These are phyloP conservation scores for Solanum dulcamara DNA, from an alignment of 257 asterid genomes.

Conservation along the genomic window DNA sequence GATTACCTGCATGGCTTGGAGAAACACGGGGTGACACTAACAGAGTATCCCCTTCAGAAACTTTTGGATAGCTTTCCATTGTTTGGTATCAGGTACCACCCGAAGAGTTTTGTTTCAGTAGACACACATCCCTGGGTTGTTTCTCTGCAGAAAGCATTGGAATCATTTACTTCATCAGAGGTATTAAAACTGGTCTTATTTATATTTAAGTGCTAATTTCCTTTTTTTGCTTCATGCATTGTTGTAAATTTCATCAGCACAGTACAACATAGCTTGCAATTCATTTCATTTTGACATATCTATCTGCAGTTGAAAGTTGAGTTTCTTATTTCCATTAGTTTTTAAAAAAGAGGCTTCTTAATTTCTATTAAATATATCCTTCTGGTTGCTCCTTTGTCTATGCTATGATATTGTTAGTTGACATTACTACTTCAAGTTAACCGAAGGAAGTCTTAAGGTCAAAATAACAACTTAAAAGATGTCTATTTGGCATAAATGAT, in stretches of 20 bases:
- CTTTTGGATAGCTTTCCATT: conserved; percentile 47
- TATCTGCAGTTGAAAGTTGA: neutral
- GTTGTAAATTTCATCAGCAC: neutral
- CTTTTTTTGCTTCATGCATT: neutral
- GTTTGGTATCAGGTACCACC: conserved; percentile 27
- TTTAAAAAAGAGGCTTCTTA: neutral
- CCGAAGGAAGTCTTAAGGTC: neutral
- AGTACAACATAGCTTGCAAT: neutral
- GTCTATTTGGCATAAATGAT: neutral
- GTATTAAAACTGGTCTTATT: conserved; percentile 21
- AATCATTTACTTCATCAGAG: conserved; percentile 48
- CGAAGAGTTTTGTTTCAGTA: conserved; percentile 44
- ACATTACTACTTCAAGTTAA: neutral
- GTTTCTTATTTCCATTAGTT: neutral
- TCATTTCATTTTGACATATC: neutral
- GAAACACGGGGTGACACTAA: conserved; percentile 60
- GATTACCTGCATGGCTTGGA: conserved; percentile 74
- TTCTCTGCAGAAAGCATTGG: conserved; percentile 71
- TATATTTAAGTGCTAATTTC: neutral
- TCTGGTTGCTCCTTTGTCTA: neutral
- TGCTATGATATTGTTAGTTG: neutral
- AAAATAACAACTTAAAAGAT: neutral
- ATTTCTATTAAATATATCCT: neutral
- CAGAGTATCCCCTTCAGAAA: conserved; percentile 75
- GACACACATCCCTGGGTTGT: conserved; percentile 86